Conservation (phyloP, 1,284 basidiomycete genomes). For the Pseudozyma sp. region DNA sequence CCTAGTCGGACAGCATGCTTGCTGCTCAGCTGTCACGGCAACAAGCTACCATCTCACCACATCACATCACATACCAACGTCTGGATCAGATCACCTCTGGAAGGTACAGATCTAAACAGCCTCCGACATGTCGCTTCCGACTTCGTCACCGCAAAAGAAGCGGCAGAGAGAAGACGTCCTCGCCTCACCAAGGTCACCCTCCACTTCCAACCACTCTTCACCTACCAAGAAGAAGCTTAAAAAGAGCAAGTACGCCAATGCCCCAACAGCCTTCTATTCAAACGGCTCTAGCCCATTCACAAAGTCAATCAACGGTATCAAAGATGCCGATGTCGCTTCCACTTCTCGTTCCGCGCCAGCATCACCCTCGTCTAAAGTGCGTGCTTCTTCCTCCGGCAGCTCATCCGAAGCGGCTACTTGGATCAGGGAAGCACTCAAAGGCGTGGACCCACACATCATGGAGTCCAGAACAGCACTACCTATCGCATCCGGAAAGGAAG, state of each 20-base stretch:
- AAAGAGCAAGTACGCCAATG: conserved; percentile 52
- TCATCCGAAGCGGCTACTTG: conserved; percentile 15
- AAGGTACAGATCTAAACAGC: too few species aligned
- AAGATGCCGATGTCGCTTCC: background rate
- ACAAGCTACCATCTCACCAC: too few species aligned
- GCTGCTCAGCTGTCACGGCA: too few species aligned
- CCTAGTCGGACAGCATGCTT: too few species aligned
- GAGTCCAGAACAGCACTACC: conserved; percentile 54
- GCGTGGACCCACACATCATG: conserved; percentile 39
- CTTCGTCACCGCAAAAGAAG: conserved; percentile 19
- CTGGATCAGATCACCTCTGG: too few species aligned
- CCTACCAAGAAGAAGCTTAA: conserved; percentile 40
- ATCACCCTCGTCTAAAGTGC: conserved; percentile 9
- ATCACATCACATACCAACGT: too few species aligned
- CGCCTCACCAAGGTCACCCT: conserved; percentile 17
- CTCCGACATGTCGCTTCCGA: conserved; percentile 7
- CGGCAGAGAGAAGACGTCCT: conserved; percentile 10
- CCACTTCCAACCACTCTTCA: conserved; percentile 19
- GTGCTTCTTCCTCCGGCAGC: conserved; percentile 10
- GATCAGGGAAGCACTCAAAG: conserved; percentile 32
- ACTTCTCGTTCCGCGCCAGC: conserved; percentile 11
- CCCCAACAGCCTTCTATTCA: conserved; percentile 12
- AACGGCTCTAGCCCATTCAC: conserved; percentile 12
- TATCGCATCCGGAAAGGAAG: conserved; percentile 57
- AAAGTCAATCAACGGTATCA: conserved; percentile 2